Evolutionary conservation across 2,329 filamentous ascomycete species (phyloP).

Genomic region (Phialophora macrospora): DNA sequence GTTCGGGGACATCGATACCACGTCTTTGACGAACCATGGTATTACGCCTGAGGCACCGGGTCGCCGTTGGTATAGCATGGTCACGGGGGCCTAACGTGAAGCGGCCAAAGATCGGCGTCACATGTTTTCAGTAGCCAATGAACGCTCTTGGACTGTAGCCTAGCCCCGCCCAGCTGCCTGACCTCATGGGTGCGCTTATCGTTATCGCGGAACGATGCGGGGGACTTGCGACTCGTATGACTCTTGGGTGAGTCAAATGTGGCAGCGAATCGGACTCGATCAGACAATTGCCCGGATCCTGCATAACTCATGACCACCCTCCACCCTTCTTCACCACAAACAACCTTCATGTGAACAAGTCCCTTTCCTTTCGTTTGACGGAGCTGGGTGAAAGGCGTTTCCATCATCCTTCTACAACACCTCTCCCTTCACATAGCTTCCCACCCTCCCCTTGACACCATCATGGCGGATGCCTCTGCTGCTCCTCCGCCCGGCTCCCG

Average conservation of each 20-base stretch:
- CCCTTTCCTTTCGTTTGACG: slow-evolving; percentile 12
- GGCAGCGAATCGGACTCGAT: slow-evolving; percentile 11
- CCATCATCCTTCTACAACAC: slow-evolving; percentile 7
- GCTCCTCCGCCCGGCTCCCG: slow-evolving; percentile 33
- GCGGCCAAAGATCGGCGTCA: slow-evolving; percentile 9
- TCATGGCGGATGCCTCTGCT: slow-evolving; percentile 28
- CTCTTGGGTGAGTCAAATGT: slow-evolving; percentile 6
- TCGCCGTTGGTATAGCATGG: neutral
- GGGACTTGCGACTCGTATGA: slow-evolving; percentile 5
- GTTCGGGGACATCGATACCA: slow-evolving; percentile 91
- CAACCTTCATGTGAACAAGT: slow-evolving; percentile 7
- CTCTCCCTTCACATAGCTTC: slow-evolving; percentile 8
- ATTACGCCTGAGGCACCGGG: slow-evolving; percentile 53
- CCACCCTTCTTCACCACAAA: neutral
- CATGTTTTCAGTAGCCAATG: neutral
- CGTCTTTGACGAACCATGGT: slow-evolving; percentile 90
- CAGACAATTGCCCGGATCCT: neutral
- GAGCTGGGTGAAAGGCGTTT: slow-evolving; percentile 20
- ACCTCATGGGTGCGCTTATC: slow-evolving; percentile 18
- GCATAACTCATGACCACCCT: slow-evolving; percentile 6
- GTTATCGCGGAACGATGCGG: slow-evolving; percentile 33
- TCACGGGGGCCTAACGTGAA: slow-evolving; percentile 14
- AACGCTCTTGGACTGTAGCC: neutral
- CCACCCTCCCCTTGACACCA: slow-evolving; percentile 1
- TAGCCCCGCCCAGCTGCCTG: neutral